Conservation (phyloP, 2,329 filamentous ascomycete species). For the Beauveria caledonica region DNA sequence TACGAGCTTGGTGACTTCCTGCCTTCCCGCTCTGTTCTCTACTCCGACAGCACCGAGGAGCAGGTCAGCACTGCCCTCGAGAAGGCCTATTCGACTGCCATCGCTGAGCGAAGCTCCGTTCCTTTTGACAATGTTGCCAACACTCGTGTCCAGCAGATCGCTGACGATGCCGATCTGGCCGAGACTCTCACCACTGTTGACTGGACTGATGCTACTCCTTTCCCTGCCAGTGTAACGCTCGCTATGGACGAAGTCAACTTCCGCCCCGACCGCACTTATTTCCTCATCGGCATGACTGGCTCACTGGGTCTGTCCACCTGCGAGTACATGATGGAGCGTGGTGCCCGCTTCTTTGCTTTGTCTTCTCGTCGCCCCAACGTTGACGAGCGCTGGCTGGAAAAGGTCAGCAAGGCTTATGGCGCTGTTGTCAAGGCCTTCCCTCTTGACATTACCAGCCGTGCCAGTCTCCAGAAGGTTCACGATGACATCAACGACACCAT, state of each 20-base stretch:
- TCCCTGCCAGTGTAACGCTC: constrained; percentile 8
- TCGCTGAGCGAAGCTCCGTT: constrained; percentile 4
- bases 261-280: constrained; percentile 9
- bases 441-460: constrained; percentile 11
- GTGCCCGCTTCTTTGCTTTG: constrained; percentile 8
- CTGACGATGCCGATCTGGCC: constrained; percentile 3
- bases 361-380: constrained; percentile 10
- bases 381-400: constrained; percentile 8
- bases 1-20: constrained; percentile 9
- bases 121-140: constrained; percentile 9
- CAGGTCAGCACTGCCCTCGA: constrained; percentile 7
- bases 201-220: constrained; percentile 9
- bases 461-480: constrained; percentile 1
- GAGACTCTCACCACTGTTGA: constrained; percentile 10
- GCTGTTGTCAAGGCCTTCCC: constrained; percentile 8
- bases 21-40: constrained; percentile 9
- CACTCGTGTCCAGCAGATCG: constrained; percentile 9
- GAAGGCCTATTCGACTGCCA: background rate
- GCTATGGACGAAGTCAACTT: constrained; percentile 11
- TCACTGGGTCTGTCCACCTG: constrained; percentile 10
- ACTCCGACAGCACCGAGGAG: constrained; percentile 9
- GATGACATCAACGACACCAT: constrained; percentile 20
- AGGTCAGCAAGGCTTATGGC: constrained; percentile 2
- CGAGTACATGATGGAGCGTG: constrained; percentile 11
- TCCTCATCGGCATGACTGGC: constrained; percentile 12